Conservation (phyloP, 192 early-diverging fungal genomes). For the Podila minutissima region DNA sequence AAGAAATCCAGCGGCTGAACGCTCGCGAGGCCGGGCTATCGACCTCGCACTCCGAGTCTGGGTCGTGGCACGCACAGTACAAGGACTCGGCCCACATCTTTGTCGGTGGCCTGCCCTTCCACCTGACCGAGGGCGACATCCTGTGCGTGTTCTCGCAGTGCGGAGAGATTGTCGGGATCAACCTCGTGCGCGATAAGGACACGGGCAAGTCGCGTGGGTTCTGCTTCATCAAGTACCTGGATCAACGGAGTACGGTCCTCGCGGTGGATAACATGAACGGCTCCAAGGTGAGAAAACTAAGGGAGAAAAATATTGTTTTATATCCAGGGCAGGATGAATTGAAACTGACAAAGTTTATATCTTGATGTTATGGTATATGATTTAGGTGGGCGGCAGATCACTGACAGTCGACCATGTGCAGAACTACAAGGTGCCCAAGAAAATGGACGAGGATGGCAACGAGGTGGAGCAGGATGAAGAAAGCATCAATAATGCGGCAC, state of each 20-base stretch:
- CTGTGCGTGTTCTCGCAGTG: slow-evolving; percentile 95
- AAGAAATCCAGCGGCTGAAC: slow-evolving; percentile 89
- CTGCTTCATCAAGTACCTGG: slow-evolving; percentile 91
- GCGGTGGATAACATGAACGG: slow-evolving; percentile 98
- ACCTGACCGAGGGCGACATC: slow-evolving; percentile 93
- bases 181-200: slow-evolving; percentile 86
- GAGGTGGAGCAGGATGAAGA: slow-evolving; percentile 53
- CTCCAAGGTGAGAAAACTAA: slow-evolving; percentile 54
- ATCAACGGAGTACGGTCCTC: slow-evolving; percentile 89
- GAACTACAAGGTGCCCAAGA: slow-evolving; percentile 71
- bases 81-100: slow-evolving; percentile 92
- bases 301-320: background rate
- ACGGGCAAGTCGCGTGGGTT: slow-evolving; percentile 90
- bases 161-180: slow-evolving; percentile 92
- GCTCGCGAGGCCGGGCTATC: slow-evolving; percentile 68
- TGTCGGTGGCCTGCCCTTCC: slow-evolving; percentile 83
- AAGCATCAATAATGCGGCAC: slow-evolving; percentile 38
- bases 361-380: background rate
- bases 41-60: slow-evolving; percentile 55
- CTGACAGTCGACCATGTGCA: slow-evolving; percentile 83
- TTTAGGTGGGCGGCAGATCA: slow-evolving; percentile 59
- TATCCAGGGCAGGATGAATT: background rate
- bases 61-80: slow-evolving; percentile 93
- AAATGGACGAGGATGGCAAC: slow-evolving; percentile 58
- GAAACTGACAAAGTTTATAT: background rate